Evolutionary conservation across 169 alveolate species (phyloP), one percentile per base, ranked within the genome.

Genomic region (Eimeria praecox): DNA sequence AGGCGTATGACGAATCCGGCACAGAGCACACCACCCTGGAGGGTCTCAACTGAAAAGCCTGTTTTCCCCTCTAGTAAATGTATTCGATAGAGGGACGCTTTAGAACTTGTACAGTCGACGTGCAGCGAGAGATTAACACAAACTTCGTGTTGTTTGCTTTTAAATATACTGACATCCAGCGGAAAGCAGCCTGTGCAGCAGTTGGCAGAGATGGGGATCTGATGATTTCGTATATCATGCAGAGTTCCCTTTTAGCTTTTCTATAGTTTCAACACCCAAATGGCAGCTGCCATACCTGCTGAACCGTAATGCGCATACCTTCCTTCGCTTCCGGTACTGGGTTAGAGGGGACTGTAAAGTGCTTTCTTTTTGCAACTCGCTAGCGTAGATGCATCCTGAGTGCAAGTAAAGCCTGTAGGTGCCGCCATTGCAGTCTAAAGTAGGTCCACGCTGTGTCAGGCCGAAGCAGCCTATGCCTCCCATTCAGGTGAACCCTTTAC

Each of bases 1-100:
- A 83, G 77, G 91, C 91, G 22, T 83, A 83, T 54, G 91, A 83
- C 33, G 91, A 83, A 24, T 83, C 91, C 33, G 91, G 64, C 71
- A 49, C 91, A 40, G 56, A 83, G 54, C 73, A 52, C 73, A 40
- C 91, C 35, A 83, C 91, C 9, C 91, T 83, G 35, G 91, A 83
- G 91, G 91, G 91, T 9, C 71, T 83, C 49, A 83, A 46, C 91
- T 83, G n/a, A 83, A 30, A 44, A 38, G 69, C 12, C 42, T 38
- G 35, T 5, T 78, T 44, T 38, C 1, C n/a, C 40, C 2, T 38
- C 38, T 16, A 6, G 6, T 64, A 64, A 64, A 24, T 18, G 6
- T 27, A 64, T 64, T 64, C 16, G n/a, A 16, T 64, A 8, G 10
- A 22, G 16, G 6, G 38, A 5, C 40, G 10, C 10, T 0, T 24